Conservation (phyloP, 1,284 basidiomycete species). For the Afroboletus lepidellus region DNA sequence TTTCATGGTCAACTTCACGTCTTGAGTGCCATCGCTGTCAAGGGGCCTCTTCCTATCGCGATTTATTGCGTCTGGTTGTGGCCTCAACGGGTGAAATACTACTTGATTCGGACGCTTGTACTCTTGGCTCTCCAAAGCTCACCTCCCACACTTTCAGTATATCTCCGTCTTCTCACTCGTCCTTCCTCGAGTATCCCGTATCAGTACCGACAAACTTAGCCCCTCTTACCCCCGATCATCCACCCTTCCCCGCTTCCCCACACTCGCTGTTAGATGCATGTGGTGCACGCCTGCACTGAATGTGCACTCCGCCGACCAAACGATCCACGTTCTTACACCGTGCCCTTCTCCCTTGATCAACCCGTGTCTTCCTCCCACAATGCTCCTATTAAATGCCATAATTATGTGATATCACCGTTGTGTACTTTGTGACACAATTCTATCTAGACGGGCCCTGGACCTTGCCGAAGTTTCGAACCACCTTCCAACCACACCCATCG, state of each 20-base stretch:
- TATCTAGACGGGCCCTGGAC: conserved; percentile 6
- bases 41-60: neutral
- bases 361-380: conserved; percentile 22
- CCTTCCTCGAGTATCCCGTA: conserved; percentile 1
- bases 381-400: conserved; percentile 25
- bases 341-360: conserved; percentile 19
- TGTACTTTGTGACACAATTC: conserved; percentile 5
- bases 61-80: neutral
- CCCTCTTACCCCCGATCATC: conserved; percentile 9
- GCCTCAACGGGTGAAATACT: neutral
- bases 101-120: neutral
- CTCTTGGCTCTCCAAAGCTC: neutral
- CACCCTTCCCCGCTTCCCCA: conserved; percentile 26
- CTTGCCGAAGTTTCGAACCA: conserved; percentile 6
- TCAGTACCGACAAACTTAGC: neutral
- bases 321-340: conserved; percentile 7
- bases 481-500: neutral
- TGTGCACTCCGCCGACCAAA: conserved; percentile 7
- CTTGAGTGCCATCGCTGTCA: neutral
- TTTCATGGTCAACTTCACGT: conserved; percentile 8
- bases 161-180: conserved; percentile 1
- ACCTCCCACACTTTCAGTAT: conserved; percentile 11
- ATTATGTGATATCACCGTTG: conserved; percentile 20
- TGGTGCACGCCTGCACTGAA: neutral
- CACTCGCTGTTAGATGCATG: conserved; percentile 5